A percentile compares a stretch with the other conserved stretches of the same genome.
Conservation (phyloP, 2,329 filamentous ascomycete genomes). For the Fusarium scirpi region DNA sequence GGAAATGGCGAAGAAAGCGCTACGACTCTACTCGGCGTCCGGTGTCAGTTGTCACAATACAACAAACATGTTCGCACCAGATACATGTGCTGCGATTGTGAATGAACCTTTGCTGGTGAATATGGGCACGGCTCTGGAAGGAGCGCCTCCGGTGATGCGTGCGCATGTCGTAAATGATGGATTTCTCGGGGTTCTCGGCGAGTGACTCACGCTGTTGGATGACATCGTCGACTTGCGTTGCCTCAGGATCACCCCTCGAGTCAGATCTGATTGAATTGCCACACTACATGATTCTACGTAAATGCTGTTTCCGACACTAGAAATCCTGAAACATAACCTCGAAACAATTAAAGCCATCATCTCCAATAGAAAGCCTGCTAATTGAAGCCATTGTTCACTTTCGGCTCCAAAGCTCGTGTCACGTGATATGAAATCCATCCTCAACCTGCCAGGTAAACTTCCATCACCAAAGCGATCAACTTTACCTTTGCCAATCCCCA, state of each 20-base stretch:
- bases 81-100: conserved; percentile 22
- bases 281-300: background rate
- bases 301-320: background rate
- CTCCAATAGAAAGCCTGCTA: background rate
- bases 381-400: background rate
- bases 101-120: conserved; percentile 17
- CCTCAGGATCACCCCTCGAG: conserved; percentile 23
- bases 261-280: background rate
- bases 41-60: conserved; percentile 58
- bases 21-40: conserved; percentile 55
- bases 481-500: background rate
- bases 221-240: conserved; percentile 27
- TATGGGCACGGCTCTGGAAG: background rate
- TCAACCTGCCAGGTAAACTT: conserved; percentile 6
- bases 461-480: conserved; percentile 5
- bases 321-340: background rate
- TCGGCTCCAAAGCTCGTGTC: background rate
- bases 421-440: conserved; percentile 35
- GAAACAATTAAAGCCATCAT: background rate
- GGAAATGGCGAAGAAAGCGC: conserved; percentile 53
- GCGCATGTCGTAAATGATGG: conserved; percentile 17
- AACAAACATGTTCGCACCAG: conserved; percentile 51
- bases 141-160: background rate
- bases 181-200: conserved; percentile 15
- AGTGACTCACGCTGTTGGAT: conserved; percentile 42